Evolutionary conservation across 2,329 filamentous ascomycete genomes (phyloP), one percentile per base, ranked within the genome.

Genomic region (Magnaporthiopsis rhizophila): DNA sequence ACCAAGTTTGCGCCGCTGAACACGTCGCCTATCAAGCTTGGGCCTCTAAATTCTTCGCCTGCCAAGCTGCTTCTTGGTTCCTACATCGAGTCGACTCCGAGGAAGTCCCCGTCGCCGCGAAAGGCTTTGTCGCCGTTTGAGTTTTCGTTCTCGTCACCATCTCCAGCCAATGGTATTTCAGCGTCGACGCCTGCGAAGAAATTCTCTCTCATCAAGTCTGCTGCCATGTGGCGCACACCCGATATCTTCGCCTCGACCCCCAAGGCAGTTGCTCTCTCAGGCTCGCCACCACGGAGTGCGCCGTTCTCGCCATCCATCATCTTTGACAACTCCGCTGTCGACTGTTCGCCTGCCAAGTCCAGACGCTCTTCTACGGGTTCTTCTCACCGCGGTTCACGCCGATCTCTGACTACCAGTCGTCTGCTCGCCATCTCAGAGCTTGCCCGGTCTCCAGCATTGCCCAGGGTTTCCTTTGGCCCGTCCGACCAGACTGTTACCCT

Each of bases 141-240:
- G 45, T 53, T 53, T n/a, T n/a, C 18, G 45, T 53, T 53, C 45
- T 53, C 45, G 1, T 53, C 45, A n/a, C 45, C 45, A 7, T 53
- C 45, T 3, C 45, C 45, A 5, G 45, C 45, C 8, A 53, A 53
- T n/a, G 21, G 18, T n/a, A 8, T 9, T 13, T n/a, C 18, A 6
- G 21, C 45, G 18, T 9, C 45, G n/a, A 53, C 45, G 18, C 45
- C 45, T 9, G n/a, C 56, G 0, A 36, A n/a, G 28, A 24, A 15
- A 3, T 15, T 38, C 3, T 63, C 62, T 18, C 34, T 56, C 18
- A 7, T 63, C 30, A 34, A 45, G 36, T 56, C 62, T 26, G 57
- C 62, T 4, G 62, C 62, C 15, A 36, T 63, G 50, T 34, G 58
- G 56, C 62, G 62, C n/a, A 63, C 62, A 6, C 62, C 62, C 2